A percentile compares a stretch with the other conserved stretches of the same genome.
These are phyloP conservation scores for Nakazawaea pomicola DNA, from an alignment of 805 yeast genomes.

Conservation along the genomic window DNA sequence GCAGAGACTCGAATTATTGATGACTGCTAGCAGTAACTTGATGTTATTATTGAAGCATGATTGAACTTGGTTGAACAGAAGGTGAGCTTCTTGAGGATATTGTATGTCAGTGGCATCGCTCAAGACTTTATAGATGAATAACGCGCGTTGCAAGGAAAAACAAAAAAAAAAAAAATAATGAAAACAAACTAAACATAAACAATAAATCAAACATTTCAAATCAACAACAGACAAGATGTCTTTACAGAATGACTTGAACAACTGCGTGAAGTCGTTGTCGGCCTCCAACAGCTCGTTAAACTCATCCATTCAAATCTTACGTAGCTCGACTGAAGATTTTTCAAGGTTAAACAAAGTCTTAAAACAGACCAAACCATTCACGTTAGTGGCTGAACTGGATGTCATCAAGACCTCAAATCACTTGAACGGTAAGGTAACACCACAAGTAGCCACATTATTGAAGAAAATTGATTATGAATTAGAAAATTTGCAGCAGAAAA, in stretches of 20 bases:
- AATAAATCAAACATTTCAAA: no score
- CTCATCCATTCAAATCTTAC: conserved; percentile 5
- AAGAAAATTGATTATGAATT: conserved; percentile 29
- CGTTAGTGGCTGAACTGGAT: conserved; percentile 45
- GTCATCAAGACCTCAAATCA: conserved; percentile 33
- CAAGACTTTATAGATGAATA: no score
- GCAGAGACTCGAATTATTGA: conserved; percentile 3
- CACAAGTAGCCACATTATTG: conserved; percentile 32
- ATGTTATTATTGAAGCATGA: no score
- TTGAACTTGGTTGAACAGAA: no score
- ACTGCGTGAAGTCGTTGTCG: conserved; percentile 4
- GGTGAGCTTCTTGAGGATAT: no score
- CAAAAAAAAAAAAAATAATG: no score
- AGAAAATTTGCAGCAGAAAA: conserved; percentile 27
- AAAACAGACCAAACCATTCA: conserved; percentile 42
- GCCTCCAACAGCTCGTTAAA: conserved; percentile 7
- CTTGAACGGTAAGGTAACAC: conserved; percentile 33
- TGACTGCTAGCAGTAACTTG: conserved; percentile 2
- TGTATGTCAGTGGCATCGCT: no score
- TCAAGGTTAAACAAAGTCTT: conserved; percentile 34
- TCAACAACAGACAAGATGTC: no score
- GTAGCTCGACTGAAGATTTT: conserved; percentile 25
- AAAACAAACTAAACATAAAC: no score
- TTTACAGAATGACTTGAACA: neutral
- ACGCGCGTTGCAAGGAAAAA: no score